Evolutionary conservation across 176 grass and related monocot species (phyloP).

Genomic region (Oryza coarctata): DNA sequence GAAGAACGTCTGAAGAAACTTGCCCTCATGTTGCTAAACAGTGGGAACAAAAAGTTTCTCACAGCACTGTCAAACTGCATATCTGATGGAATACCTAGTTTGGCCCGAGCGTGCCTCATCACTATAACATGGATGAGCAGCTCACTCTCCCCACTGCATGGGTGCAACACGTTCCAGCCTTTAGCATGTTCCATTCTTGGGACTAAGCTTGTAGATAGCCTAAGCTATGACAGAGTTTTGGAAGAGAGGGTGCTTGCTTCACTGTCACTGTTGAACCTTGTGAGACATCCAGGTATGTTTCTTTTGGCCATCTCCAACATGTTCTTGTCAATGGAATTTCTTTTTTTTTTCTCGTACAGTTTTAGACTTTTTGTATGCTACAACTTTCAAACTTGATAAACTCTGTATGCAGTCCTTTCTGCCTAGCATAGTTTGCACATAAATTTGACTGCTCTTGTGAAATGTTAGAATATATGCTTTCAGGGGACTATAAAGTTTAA

Average conservation of each 20-base stretch:
- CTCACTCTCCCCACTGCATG: slow-evolving; percentile 50
- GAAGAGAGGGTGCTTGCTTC: slow-evolving; percentile 93
- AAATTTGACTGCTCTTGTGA: background rate
- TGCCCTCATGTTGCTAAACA: slow-evolving; percentile 55
- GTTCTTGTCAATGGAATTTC: background rate
- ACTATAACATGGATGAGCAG: slow-evolving; percentile 83
- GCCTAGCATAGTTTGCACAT: background rate
- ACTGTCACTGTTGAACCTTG: slow-evolving; percentile 76
- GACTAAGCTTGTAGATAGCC: slow-evolving; percentile 61
- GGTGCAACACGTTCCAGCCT: slow-evolving; percentile 58
- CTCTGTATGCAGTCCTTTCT: background rate
- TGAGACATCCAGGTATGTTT: slow-evolving; percentile 78
- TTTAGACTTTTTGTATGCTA: background rate
- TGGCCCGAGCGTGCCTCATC: slow-evolving; percentile 68
- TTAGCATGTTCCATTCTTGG: slow-evolving; percentile 67
- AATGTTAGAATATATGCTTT: background rate
- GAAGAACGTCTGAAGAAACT: slow-evolving; percentile 79
- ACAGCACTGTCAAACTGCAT: slow-evolving; percentile 74
- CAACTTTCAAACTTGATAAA: background rate
- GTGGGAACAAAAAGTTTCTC: slow-evolving; percentile 68
- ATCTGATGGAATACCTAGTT: slow-evolving; percentile 52
- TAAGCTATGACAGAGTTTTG: slow-evolving; percentile 72
- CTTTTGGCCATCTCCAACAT: background rate
- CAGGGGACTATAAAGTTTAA: background rate
- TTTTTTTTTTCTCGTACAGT: background rate